phyloP scores from a whole-genome alignment of 176 grass and related monocot species.

The Olyra latifolia region DNA sequence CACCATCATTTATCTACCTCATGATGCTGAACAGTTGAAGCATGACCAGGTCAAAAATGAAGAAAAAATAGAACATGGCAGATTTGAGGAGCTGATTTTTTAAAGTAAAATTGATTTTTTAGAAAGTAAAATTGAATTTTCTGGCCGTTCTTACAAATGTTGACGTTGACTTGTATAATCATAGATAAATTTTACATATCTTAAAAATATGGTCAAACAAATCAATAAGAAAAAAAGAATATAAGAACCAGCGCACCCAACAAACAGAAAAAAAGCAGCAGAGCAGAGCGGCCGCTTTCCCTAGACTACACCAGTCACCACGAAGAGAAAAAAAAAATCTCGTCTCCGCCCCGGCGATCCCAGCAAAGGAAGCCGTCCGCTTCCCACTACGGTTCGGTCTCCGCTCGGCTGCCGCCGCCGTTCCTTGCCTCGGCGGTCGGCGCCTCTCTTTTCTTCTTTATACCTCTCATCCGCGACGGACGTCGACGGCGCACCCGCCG shows the following conservation, averaged over 20 bases:
- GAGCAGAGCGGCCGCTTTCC: background rate
- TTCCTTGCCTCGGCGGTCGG: background rate
- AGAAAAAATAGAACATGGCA: too few species aligned
- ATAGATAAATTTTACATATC: too few species aligned
- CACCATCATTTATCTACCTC: background rate
- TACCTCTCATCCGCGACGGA: conserved; percentile 5
- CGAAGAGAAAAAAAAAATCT: background rate
- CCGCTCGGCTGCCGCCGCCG: background rate
- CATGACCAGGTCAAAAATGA: background rate
- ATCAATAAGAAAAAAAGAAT: too few species aligned
- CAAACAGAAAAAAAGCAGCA: background rate
- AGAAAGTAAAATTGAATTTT: too few species aligned
- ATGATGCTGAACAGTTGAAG: background rate
- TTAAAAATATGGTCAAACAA: too few species aligned
- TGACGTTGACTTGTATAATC: too few species aligned
- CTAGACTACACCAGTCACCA: background rate
- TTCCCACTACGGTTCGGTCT: background rate
- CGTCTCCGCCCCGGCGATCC: background rate
- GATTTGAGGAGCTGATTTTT: too few species aligned
- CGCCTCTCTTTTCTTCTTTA: conserved; percentile 2
- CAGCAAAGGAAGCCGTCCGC: background rate
- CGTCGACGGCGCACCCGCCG: conserved; percentile 34
- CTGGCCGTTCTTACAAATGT: too few species aligned
- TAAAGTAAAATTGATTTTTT: too few species aligned
- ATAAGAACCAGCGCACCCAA: background rate